Evolutionary conservation across 257 asterid genomes (phyloP).

Genomic region (Solanum neorickii): DNA sequence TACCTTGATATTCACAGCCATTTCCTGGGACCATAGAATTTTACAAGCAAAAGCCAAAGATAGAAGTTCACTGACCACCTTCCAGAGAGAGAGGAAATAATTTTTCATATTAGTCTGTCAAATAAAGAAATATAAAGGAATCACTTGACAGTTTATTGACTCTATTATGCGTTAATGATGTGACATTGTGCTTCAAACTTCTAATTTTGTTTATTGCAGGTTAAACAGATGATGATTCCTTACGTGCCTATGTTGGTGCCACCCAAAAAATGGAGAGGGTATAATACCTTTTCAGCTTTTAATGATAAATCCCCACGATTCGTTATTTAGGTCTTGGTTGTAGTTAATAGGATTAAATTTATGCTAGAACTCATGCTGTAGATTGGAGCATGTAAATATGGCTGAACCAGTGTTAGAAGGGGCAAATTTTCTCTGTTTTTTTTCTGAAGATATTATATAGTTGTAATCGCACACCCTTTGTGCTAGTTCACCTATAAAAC

Average conservation of each 20-base stretch:
- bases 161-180: not conserved
- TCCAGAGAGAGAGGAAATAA: not conserved
- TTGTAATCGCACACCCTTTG: not conserved
- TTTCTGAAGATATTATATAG: not conserved
- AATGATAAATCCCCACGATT: not conserved
- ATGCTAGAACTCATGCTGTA: not conserved
- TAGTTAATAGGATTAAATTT: not conserved
- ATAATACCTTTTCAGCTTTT: slow-evolving; percentile 3
- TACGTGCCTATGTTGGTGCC: slow-evolving; percentile 98
- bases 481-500: not conserved
- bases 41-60: not conserved
- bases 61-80: not conserved
- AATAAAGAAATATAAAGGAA: not conserved
- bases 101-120: not conserved
- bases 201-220: slow-evolving; percentile 33
- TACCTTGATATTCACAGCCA: not conserved
- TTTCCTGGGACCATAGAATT: not conserved
- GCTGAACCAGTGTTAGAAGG: not conserved
- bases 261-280: slow-evolving; percentile 97
- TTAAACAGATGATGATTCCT: slow-evolving; percentile 67
- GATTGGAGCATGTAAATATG: not conserved
- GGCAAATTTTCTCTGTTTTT: not conserved
- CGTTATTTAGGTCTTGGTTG: not conserved
- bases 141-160: not conserved
- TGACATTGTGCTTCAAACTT: slow-evolving; percentile 2